Base-by-base conservation (phyloP, 148 eudicot genomes). In the Silene latifolia region DNA sequence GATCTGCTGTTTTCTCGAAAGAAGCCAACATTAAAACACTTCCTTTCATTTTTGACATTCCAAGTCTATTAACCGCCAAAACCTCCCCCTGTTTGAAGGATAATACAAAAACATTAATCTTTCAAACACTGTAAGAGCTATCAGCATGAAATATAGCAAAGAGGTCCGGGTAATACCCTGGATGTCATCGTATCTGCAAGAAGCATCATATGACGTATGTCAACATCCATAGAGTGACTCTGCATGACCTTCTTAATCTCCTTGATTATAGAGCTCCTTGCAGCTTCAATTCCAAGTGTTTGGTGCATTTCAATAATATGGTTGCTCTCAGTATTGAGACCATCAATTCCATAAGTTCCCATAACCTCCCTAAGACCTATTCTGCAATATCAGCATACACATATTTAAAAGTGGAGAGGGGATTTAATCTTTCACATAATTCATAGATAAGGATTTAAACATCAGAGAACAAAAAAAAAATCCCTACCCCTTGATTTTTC, bases 21-120 rank as follows among this genome's bases (percentile, higher is more conserved):
- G 98, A 95, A 58, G 98, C 98, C 80, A 95, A 82, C 98, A 91
- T 95, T 80, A 95, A 63, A 7, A 92, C 92, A 84, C 98, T 95
- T 70, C 90, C 98, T 82, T 83, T 95, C 98, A 95, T 92, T 82
- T 88, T 90, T 77, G 87, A 82, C 67, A 95, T 85, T 8, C 98
- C 97, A 76, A 72, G 61, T 83, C 96, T 89, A 24, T 88, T 95
- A 66, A 95, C 88, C 63, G 97, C 96, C 74, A 95, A 79, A 60
- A 92, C 90, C 71, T 90, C 93, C 62, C 98, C 98, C 98, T 95
- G 87, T 48, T 27, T 67, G 42, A 68, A 19, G 35, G 58, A 46
- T n/a, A 17, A 54, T 23, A 64, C 48, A 69, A 7, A 57, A 64
- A 44, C 3, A 62, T 21, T 46, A 24, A 53, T 17, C 44, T 66